Conservation (phyloP, 495 filamentous ascomycete species). For the Penicillium atrosanguineum region DNA sequence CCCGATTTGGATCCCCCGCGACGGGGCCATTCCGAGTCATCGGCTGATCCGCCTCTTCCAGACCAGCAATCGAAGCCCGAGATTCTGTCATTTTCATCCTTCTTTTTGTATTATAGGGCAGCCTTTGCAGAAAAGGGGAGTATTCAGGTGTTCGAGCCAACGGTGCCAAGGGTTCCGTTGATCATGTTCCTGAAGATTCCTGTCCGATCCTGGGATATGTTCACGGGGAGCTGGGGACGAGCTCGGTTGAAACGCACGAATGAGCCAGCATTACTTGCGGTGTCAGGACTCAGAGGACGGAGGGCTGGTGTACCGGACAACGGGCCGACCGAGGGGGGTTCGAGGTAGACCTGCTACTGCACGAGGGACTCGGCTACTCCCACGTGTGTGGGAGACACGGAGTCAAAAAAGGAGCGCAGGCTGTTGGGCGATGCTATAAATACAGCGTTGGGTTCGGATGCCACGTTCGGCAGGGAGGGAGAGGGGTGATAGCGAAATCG, state of each 20-base stretch:
- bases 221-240: constrained; percentile 29
- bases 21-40: constrained; percentile 27
- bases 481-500: constrained; percentile 19
- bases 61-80: constrained; percentile 29
- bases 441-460: constrained; percentile 14
- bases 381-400: constrained; percentile 18
- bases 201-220: neutral
- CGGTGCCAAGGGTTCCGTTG: constrained; percentile 21
- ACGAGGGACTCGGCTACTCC: constrained; percentile 29
- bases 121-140: constrained; percentile 2
- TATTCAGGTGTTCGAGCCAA: constrained; percentile 17
- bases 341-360: constrained; percentile 38
- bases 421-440: constrained; percentile 20
- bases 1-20: constrained; percentile 22
- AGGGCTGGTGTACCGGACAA: constrained; percentile 37
- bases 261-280: constrained; percentile 39
- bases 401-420: constrained; percentile 17
- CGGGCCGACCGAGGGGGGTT: constrained; percentile 16
- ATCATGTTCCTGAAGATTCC: constrained; percentile 18
- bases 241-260: constrained; percentile 31
- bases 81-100: constrained; percentile 37
- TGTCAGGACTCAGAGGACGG: constrained; percentile 14
- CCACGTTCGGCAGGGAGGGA: constrained; percentile 3
- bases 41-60: constrained; percentile 30
- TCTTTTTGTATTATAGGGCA: constrained; percentile 5